Base-by-base conservation (phyloP, 768 basidiomycete genomes). In the Boletus vermiculosoides region DNA sequence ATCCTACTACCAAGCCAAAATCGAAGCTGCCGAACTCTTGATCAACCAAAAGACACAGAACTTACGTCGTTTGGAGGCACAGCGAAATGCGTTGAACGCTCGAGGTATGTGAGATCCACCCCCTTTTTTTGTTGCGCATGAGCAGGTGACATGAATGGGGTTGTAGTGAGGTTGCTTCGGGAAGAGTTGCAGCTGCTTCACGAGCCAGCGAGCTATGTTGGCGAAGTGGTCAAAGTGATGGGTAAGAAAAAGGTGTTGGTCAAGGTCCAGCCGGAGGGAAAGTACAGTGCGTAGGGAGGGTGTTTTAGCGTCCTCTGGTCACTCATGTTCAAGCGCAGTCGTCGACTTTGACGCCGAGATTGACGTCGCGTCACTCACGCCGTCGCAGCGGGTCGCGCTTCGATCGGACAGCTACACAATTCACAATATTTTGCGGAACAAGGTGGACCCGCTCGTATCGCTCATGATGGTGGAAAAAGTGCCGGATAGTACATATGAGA, bases 381-480 rank as follows among this genome's bases (percentile, higher is more conserved):
- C 94, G 10, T 86, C 90, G 7, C 83, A 94, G 39, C 94, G 96
- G 54, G 90, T 99, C 53, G 94, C 96, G 18, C 88, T 99, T 56
- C 92, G 95, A 48, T 95, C 94, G 56, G 96, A 98, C 71, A 92
- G 87, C 4, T 98, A 98, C 74, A 92, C 92, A 45, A 89, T 98
- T 60, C 96, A 98, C 82, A 94, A 92, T 73, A 91, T 98, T 64
- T 79, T 98, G 0, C 94, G 94, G 0, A 97, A 94, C 79, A 98
- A 99, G 77, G 90, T 98, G 66, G 97, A 98, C 73, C 96, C 97
- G 5, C 86, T 98, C 40, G 95, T 98, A 31, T 97, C 94, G 20
- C 84, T 98, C 60, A 98, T 98, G 97, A 98, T 98, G 95, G 96
- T 98, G 12, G 96, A 99, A 76, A 99, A 99, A 73, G 96, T 98